These are phyloP conservation scores for Psilocybe tampanensis DNA, from an alignment of 768 basidiomycete species.

Conservation along the genomic window DNA sequence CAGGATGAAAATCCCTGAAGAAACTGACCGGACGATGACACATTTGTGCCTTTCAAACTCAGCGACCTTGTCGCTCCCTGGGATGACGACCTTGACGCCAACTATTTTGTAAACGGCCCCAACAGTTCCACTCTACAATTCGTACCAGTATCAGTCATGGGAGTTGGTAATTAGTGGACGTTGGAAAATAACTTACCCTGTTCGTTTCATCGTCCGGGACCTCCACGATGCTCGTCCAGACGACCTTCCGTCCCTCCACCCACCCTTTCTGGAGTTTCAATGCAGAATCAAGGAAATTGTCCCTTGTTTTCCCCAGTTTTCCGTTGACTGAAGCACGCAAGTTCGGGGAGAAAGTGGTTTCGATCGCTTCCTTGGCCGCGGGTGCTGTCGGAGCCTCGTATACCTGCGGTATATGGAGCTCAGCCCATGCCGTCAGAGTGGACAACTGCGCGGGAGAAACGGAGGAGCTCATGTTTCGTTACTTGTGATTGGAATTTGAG, in stretches of 20 bases:
- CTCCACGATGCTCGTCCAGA: conserved; percentile 4
- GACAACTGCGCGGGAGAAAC: not conserved
- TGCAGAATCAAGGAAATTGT: conserved; percentile 6
- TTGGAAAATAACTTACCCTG: not conserved
- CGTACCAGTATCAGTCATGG: too few relatives aligned
- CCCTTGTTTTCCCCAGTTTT: conserved; percentile 1
- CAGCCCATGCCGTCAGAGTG: not conserved
- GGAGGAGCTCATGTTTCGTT: too few relatives aligned
- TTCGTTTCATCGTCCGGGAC: conserved; percentile 4
- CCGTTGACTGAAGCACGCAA: conserved; percentile 2
- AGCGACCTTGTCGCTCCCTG: not conserved
- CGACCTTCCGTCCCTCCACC: conserved; percentile 1
- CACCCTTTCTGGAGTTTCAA: conserved; percentile 4
- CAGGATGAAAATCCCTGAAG: not conserved
- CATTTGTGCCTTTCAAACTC: not conserved
- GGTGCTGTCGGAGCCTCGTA: not conserved
- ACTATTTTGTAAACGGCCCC: not conserved
- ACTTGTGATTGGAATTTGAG: too few relatives aligned
- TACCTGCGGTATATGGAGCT: not conserved
- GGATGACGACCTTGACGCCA: not conserved
- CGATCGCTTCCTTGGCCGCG: not conserved
- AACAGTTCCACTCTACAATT: not conserved
- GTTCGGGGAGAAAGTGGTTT: conserved; percentile 5
- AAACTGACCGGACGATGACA: not conserved
- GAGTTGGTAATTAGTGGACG: too few relatives aligned